Conservation (phyloP, 1,139 yeast genomes). For the Kodamaea derodonti region DNA sequence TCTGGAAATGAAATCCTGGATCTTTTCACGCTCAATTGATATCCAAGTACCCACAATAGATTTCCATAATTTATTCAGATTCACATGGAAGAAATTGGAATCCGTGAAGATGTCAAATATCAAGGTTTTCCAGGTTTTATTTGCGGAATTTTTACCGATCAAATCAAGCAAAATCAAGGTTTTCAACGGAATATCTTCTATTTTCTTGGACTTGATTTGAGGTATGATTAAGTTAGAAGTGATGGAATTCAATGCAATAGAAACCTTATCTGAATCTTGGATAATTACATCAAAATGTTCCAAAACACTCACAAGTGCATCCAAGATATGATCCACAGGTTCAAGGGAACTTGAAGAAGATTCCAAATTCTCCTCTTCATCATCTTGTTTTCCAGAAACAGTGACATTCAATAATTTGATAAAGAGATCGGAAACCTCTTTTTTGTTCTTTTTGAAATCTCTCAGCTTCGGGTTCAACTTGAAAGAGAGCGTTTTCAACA, state of each 20-base stretch:
- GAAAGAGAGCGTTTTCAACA: constrained; percentile 48
- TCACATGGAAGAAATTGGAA: constrained; percentile 38
- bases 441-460: constrained; percentile 54
- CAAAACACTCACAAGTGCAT: constrained; percentile 32
- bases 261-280: constrained; percentile 51
- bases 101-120: constrained; percentile 54
- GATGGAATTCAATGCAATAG: constrained; percentile 39
- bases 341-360: constrained; percentile 1
- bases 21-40: constrained; percentile 52
- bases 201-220: constrained; percentile 37
- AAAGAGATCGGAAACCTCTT: constrained; percentile 67
- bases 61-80: constrained; percentile 44
- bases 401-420: constrained; percentile 45
- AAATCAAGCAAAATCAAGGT: constrained; percentile 36
- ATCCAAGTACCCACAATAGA: constrained; percentile 55
- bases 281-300: constrained; percentile 40
- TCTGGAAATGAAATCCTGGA: constrained; percentile 50
- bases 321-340: constrained; percentile 36
- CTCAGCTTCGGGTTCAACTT: constrained; percentile 61
- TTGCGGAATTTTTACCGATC: constrained; percentile 32
- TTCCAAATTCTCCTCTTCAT: constrained; percentile 7
- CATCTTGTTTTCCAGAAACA: constrained; percentile 16
- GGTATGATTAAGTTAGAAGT: constrained; percentile 44
- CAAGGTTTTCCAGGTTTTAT: constrained; percentile 49
- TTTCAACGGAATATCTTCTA: constrained; percentile 27